A percentile compares a stretch with the other conserved stretches of the same genome.
Evolutionary conservation across 2,329 filamentous ascomycete species (phyloP).

Genomic region (Penicillium hordei): DNA sequence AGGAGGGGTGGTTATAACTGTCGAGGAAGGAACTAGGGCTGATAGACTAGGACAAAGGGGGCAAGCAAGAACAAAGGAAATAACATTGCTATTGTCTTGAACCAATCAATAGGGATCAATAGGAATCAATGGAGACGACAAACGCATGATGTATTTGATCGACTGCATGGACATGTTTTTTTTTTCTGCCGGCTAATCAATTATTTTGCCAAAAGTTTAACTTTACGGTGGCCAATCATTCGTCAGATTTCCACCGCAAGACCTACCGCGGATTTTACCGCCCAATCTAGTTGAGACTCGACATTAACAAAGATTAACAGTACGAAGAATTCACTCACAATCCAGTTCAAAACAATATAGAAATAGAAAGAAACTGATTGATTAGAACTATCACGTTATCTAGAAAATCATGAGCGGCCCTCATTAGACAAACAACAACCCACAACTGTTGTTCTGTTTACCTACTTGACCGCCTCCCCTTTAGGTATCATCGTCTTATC

Average conservation of each 20-base stretch:
- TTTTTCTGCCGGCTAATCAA: constrained; percentile 1
- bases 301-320: neutral
- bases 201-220: neutral
- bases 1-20: neutral
- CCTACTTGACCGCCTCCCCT: constrained; percentile 1
- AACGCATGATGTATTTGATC: neutral
- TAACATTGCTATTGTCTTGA: neutral
- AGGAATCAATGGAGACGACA: neutral
- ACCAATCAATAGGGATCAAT: neutral
- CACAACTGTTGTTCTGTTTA: neutral
- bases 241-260: fast-evolving
- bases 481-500: neutral
- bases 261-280: neutral
- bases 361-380: neutral
- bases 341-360: fast-evolving
- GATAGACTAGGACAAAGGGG: neutral
- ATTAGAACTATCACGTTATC: neutral
- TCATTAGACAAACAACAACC: neutral
- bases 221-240: neutral
- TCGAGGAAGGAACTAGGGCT: neutral
- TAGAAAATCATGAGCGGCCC: fast-evolving
- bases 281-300: neutral
- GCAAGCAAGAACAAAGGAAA: neutral
- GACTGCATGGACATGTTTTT: neutral
- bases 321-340: too few relatives aligned